Evolutionary conservation across 2,329 filamentous ascomycete genomes (phyloP), one percentile per base, ranked within the genome.

Genomic region (Pseudonectria buxi): DNA sequence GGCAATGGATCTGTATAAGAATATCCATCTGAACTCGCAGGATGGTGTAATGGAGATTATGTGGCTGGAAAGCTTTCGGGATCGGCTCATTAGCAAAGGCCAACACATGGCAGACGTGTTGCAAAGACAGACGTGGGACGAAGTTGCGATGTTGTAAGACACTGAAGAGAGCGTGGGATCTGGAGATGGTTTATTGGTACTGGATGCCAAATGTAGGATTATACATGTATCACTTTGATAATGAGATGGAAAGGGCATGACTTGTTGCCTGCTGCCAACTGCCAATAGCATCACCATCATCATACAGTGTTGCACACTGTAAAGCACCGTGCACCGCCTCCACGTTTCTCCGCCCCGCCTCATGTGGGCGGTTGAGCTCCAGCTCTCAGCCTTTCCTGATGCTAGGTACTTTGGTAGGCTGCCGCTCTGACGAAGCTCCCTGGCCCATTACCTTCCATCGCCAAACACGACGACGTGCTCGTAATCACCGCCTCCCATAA

Each of bases 21-120:
- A 59, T 6, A 55, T 67, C 30, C 59, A 63, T 34, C 49, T 55
- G 7, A 45, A 54, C 6, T 59, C 59, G 3, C 61, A 63, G 29
- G 64, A 68, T 18, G 65, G 62, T 4, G 43, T 65, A 16, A 50
- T 69, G 22, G 70, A 72, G 51, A 45, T 68, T 10, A 50, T 69
- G 40, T 73, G 70, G 69, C 63, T 71, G 26, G 64, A 68, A 7
- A 58, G 49, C 3, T 72, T 72, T 42, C 56, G 60, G 28, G 50
- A 46, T 18, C 54, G 64, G 9, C 39, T 74, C 37, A 36, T 47
- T 22, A 51, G 45, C 4, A 68, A 64, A 42, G 67, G 65, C 0
- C 61, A 68, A 39, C 56, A 63, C 24, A 54, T 73, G 7, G 56
- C 59, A 6, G 51, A 59, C 12, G 54, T 61, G 12, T 43, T 69